Base-by-base conservation (phyloP, 169 alveolate species). In the Eimeria necatrix region DNA sequence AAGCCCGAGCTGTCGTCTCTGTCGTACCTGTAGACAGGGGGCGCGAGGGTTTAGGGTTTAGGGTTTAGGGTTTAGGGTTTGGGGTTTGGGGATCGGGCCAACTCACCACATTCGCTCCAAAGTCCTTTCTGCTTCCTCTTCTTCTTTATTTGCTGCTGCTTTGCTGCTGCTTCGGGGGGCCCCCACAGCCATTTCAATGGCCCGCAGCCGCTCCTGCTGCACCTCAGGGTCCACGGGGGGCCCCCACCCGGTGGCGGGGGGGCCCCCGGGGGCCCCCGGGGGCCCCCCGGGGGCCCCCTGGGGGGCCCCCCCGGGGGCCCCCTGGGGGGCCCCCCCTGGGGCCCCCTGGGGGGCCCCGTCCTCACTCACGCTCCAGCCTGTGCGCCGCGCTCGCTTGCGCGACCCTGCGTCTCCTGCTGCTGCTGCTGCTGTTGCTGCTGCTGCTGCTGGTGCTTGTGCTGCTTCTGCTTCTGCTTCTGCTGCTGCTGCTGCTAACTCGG, bases 1-100 rank as follows among this genome's bases (percentile, higher is more conserved):
- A 86, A 16, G 41, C 93, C 91, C 5, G 85, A 32, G 80, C 60
- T 53, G 68, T 94, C 96, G 16, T 94, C 96, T 5, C 93, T 52
- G 85, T 94, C 96, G 64, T 94, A 94, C 96, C 96, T 85, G 52
- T 14, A 56, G 86, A n/a, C n/a, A n/a, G n/a, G n/a, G n/a, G n/a
- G n/a, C n/a, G n/a, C n/a, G n/a, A n/a, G n/a, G n/a, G n/a, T n/a
- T n/a, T n/a, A n/a, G n/a, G n/a, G n/a, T n/a, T n/a, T n/a, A n/a
- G n/a, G n/a, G n/a, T n/a, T n/a, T n/a, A n/a, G n/a, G n/a, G n/a
- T n/a, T n/a, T n/a, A n/a, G n/a, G n/a, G n/a, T n/a, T n/a, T n/a
- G n/a, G n/a, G n/a, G n/a, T n/a, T n/a, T n/a, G n/a, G n/a, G n/a
- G n/a, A n/a, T n/a, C n/a, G n/a, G n/a, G n/a, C 68, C 12, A 16